A percentile compares a stretch with the other conserved stretches of the same genome.
Conservation (phyloP, 2,329 filamentous ascomycete genomes). For the Fusarium brachygibbosum region DNA sequence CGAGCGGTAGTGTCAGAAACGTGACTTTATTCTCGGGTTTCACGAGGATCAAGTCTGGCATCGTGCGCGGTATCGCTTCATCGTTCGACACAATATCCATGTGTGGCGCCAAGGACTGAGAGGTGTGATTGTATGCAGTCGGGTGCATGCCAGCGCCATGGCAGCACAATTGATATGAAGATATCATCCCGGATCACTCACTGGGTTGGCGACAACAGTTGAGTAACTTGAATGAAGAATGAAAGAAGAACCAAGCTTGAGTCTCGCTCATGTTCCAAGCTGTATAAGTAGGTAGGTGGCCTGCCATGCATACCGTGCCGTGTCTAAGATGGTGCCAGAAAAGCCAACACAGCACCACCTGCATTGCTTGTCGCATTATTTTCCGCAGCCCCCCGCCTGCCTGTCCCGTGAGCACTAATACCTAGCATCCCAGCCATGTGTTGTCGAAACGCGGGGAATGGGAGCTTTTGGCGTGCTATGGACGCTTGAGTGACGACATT, state of each 20-base stretch:
- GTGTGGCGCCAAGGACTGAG: slow-evolving; percentile 3
- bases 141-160: slow-evolving; percentile 28
- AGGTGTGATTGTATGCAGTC: not conserved
- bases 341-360: not conserved
- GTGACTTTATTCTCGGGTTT: slow-evolving; percentile 7
- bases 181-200: slow-evolving; percentile 8
- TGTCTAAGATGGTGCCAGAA: slow-evolving; percentile 17
- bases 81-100: slow-evolving; percentile 24
- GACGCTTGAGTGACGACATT: slow-evolving; percentile 41
- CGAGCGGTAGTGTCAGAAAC: slow-evolving; percentile 57
- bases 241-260: not conserved
- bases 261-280: slow-evolving; percentile 7
- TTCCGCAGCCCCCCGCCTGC: slow-evolving; percentile 6
- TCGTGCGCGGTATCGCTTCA: slow-evolving; percentile 20
- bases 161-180: slow-evolving; percentile 35
- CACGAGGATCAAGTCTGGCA: slow-evolving; percentile 14
- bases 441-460: slow-evolving; percentile 39
- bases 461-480: slow-evolving; percentile 22
- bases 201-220: not conserved
- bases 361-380: slow-evolving; percentile 10
- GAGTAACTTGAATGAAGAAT: not conserved
- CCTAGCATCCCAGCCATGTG: slow-evolving; percentile 19
- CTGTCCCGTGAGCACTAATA: slow-evolving; percentile 32
- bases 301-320: not conserved
- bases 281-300: slow-evolving; percentile 24